These are phyloP conservation scores for Aspergillus flavus DNA, from an alignment of 2,329 filamentous ascomycete species.

Conservation along the genomic window DNA sequence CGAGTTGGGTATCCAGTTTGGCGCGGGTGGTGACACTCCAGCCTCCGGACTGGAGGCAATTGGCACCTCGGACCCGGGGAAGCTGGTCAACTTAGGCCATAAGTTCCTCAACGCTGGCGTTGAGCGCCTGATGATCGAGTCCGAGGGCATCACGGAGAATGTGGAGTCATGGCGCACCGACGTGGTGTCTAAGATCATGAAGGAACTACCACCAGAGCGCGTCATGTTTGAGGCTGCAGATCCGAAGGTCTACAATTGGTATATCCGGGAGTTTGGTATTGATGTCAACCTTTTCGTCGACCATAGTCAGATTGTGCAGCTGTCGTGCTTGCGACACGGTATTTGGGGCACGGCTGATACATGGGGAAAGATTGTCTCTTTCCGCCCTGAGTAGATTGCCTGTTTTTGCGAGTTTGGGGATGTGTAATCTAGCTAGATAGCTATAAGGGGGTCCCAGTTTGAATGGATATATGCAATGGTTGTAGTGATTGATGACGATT, in stretches of 20 bases:
- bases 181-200: constrained; percentile 56
- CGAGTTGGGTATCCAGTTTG: constrained; percentile 60
- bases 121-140: constrained; percentile 61
- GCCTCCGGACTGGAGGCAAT: constrained; percentile 50
- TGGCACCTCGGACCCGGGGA: constrained; percentile 53
- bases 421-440: not conserved
- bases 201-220: constrained; percentile 53
- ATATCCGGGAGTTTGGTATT: constrained; percentile 58
- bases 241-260: constrained; percentile 60
- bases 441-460: no score
- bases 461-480: no score
- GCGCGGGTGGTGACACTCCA: constrained; percentile 57
- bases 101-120: constrained; percentile 56
- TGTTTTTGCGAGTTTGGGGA: not conserved
- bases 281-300: constrained; percentile 62
- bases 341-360: constrained; percentile 61
- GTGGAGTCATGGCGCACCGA: constrained; percentile 58
- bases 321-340: constrained; percentile 54
- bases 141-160: constrained; percentile 63
- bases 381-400: constrained; percentile 28
- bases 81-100: constrained; percentile 53
- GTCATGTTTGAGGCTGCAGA: constrained; percentile 64
- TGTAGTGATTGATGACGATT: no score
- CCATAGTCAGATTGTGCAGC: constrained; percentile 60
- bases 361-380: constrained; percentile 55